Conservation (phyloP, 371 early-diverging fungal genomes). For the Mortierella sp. region DNA sequence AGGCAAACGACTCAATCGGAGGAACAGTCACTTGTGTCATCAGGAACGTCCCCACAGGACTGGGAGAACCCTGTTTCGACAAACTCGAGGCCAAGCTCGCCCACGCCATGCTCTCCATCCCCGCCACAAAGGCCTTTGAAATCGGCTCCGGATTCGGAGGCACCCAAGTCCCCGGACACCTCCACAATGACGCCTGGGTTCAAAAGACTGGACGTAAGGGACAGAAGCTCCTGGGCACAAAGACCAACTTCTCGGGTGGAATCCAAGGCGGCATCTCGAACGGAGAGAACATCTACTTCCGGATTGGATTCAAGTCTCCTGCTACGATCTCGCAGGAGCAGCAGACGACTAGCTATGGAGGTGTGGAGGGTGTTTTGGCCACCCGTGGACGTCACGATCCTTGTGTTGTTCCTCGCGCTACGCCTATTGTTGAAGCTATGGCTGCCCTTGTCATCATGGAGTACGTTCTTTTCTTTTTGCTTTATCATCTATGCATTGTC, state of each 20-base stretch:
- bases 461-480: slow-evolving; percentile 59
- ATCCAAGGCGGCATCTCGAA: slow-evolving; percentile 98
- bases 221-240: slow-evolving; percentile 80
- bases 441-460: slow-evolving; percentile 96
- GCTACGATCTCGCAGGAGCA: slow-evolving; percentile 96
- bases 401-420: slow-evolving; percentile 96
- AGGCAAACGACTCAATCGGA: slow-evolving; percentile 93
- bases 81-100: slow-evolving; percentile 97
- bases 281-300: slow-evolving; percentile 96
- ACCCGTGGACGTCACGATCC: slow-evolving; percentile 98
- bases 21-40: slow-evolving; percentile 98
- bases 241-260: slow-evolving; percentile 95
- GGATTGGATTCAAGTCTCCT: slow-evolving; percentile 97
- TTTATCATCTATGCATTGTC: not conserved
- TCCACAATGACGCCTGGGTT: slow-evolving; percentile 96
- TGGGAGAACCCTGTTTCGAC: slow-evolving; percentile 98
- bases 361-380: slow-evolving; percentile 84
- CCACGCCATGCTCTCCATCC: slow-evolving; percentile 99
- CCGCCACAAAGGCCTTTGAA: slow-evolving; percentile 98
- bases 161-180: slow-evolving; percentile 87
- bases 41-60: slow-evolving; percentile 92
- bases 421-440: slow-evolving; percentile 98
- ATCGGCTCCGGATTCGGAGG: slow-evolving; percentile 96
- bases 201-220: slow-evolving; percentile 61
- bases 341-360: slow-evolving; percentile 88